Evolutionary conservation across 129 eudicot species (phyloP), one percentile per base, ranked within the genome.

Genomic region (Pulicaria dysenterica): DNA sequence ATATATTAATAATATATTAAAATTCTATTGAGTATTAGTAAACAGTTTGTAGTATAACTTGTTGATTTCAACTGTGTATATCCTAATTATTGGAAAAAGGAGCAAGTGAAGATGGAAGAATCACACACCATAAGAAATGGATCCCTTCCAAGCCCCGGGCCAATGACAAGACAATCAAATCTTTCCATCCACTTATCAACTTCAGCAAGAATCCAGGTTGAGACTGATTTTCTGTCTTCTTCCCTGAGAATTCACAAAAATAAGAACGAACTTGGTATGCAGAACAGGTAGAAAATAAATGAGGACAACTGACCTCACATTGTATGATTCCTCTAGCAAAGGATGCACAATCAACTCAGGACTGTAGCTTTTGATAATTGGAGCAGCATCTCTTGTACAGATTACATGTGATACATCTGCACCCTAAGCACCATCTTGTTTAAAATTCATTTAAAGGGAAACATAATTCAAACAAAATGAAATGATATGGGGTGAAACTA

Each of bases 341-440:
- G 99, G 99, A 81, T 95, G 99, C 78, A 95, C 99, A 58, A 95
- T 95, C 71, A 95, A 77, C 87, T 95, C 99, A 11, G 99, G 99
- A 56, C 99, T 95, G 81, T 95, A 95, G 76, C 99, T 44, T 81
- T 95, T 95, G 53, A 95, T 90, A 68, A 95, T 90, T 50, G 91
- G 90, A 58, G 94, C 97, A 56, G 99, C 97, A 81, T 95, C 99
- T 83, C 73, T 95, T 6, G 97, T 95, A 67, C 99, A 95, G 53
- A 95, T 78, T n/a, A 95, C 96, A 74, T 95, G 99, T 3, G 99
- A 95, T 63, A 95, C 68, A 83, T 95, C 99, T 77, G 99, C 99
- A 75, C 99, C 99, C 99, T 95, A 78, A 64, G 61, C 39, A 56
- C 61, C 15, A 55, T n/a, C 8, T 34, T 7, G 6, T 8, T 6